Conservation (phyloP, 352 stramenopile genomes). For the Globisporangium carolinianum region DNA sequence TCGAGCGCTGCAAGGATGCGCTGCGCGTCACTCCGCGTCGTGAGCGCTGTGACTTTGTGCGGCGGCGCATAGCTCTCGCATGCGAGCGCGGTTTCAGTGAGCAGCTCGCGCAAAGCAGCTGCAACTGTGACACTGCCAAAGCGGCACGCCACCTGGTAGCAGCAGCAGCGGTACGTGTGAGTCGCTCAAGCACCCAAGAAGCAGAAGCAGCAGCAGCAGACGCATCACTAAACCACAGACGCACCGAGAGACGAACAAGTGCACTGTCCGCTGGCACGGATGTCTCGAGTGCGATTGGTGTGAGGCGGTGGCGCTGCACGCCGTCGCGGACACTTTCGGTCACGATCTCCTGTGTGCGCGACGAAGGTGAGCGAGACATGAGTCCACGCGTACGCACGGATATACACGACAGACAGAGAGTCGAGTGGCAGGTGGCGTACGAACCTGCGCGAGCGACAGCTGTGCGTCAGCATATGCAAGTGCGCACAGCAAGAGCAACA, state of each 20-base stretch:
- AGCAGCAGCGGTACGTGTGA: not conserved
- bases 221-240: not conserved
- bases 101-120: slow-evolving; percentile 1
- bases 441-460: slow-evolving; percentile 16
- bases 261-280: not conserved
- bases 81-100: slow-evolving; percentile 18
- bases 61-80: slow-evolving; percentile 4
- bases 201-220: too few species aligned
- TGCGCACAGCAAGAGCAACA: slow-evolving; percentile 8
- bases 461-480: slow-evolving; percentile 1
- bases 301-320: not conserved
- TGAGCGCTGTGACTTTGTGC: slow-evolving; percentile 11
- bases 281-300: not conserved
- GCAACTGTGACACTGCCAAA: slow-evolving; percentile 18
- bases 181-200: too few species aligned
- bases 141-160: slow-evolving; percentile 16
- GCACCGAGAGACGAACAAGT: slow-evolving; percentile 5
- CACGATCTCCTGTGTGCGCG: not conserved
- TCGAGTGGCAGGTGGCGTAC: not conserved
- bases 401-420: too few species aligned
- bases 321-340: not conserved
- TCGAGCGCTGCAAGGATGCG: slow-evolving; percentile 20
- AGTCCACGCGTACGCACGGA: not conserved
- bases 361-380: not conserved
- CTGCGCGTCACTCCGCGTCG: slow-evolving; percentile 21